Evolutionary conservation across 257 asterid species (phyloP).

Genomic region (Buddleja alternifolia): DNA sequence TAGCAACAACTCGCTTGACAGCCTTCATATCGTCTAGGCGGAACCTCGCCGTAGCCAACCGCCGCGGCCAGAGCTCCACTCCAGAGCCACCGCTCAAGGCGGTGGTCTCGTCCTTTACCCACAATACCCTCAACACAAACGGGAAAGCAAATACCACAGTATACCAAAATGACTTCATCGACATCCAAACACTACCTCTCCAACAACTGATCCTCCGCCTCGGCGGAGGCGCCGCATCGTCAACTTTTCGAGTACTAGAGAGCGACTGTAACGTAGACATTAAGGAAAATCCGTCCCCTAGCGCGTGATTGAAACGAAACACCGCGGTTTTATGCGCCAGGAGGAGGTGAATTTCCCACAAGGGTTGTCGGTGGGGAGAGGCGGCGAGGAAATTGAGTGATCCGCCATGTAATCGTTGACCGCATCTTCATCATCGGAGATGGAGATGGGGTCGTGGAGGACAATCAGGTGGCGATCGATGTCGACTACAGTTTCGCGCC

Average conservation of each 20-base stretch:
- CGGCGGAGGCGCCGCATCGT: conserved; percentile 41
- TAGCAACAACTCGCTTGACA: conserved; percentile 45
- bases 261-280: conserved; percentile 64
- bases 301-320: conserved; percentile 76
- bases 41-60: conserved; percentile 61
- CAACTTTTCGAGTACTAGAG: too few species aligned
- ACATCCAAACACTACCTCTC: conserved; percentile 41
- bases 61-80: conserved; percentile 67
- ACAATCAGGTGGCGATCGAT: conserved; percentile 61
- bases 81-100: conserved; percentile 60
- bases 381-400: conserved; percentile 60
- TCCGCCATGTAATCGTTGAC: conserved; percentile 60
- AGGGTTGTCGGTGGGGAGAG: conserved; percentile 58
- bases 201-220: conserved; percentile 18
- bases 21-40: conserved; percentile 58
- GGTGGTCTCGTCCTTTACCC: conserved; percentile 48
- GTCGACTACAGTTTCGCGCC: conserved; percentile 62
- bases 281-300: conserved; percentile 77
- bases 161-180: too few species aligned
- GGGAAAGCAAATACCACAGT: conserved; percentile 35
- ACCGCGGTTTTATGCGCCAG: conserved; percentile 58
- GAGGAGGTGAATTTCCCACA: conserved; percentile 75
- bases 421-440: conserved; percentile 59
- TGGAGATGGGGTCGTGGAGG: conserved; percentile 33
- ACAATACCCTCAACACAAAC: conserved; percentile 39